A percentile compares a stretch with the other conserved stretches of the same genome.
phyloP scores from a whole-genome alignment of 2,329 filamentous ascomycete genomes.

The Blastomyces silverae region DNA sequence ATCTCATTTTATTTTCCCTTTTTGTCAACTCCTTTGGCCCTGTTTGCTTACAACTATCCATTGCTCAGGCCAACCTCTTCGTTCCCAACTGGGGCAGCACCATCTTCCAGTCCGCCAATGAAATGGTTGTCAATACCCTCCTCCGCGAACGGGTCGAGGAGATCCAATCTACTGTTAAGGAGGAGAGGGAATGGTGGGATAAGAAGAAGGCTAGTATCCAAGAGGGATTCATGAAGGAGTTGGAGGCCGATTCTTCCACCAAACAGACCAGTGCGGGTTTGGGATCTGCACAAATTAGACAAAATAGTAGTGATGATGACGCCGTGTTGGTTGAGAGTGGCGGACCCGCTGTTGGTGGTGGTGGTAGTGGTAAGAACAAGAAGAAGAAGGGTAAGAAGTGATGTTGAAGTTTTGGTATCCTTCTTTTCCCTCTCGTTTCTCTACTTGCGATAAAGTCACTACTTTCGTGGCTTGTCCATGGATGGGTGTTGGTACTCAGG shows the following conservation, averaged over 20 bases:
- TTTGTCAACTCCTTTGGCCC: not conserved
- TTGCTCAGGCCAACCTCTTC: constrained; percentile 77
- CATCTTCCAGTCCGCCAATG: constrained; percentile 96
- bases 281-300: not conserved
- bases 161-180: constrained; percentile 61
- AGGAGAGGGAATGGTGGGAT: constrained; percentile 90
- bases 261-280: constrained; percentile 16
- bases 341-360: constrained; percentile 37
- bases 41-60: not conserved
- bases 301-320: constrained; percentile 57
- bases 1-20: constrained; percentile 1
- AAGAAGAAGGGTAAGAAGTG: constrained; percentile 46
- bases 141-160: constrained; percentile 69
- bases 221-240: constrained; percentile 74
- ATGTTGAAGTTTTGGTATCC: constrained; percentile 15
- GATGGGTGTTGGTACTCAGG: not conserved
- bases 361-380: constrained; percentile 29
- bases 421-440: not conserved
- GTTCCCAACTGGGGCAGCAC: constrained; percentile 81
- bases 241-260: constrained; percentile 43
- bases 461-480: not conserved
- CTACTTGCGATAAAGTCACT: not conserved
- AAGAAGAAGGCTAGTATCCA: constrained; percentile 68
- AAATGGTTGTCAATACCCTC: constrained; percentile 78
- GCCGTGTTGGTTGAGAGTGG: constrained; percentile 68